phyloP scores from a whole-genome alignment of 345 rosid species.

The Acer yangbiense region DNA sequence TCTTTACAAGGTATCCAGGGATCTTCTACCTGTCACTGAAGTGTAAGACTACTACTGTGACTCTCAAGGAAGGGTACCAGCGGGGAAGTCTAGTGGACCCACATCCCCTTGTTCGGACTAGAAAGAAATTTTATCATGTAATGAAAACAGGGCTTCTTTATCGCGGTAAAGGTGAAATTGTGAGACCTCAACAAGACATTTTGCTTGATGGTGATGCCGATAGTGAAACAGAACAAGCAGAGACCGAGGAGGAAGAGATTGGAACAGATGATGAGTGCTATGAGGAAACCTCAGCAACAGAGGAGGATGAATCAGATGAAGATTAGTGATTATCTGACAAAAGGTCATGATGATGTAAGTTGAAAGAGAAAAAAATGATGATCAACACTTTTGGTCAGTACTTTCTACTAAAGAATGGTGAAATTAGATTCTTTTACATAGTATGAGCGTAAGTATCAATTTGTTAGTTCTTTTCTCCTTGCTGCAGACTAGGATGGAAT shows the following conservation, averaged over 20 bases:
- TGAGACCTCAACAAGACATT: constrained; percentile 50
- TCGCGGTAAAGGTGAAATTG: constrained; percentile 61
- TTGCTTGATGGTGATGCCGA: constrained; percentile 40
- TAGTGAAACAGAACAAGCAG: constrained; percentile 40
- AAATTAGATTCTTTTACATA: neutral
- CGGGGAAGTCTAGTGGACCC: constrained; percentile 79
- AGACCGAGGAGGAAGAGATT: constrained; percentile 55
- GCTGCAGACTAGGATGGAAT: neutral
- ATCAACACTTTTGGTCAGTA: constrained; percentile 4
- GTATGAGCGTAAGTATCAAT: neutral
- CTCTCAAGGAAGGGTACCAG: constrained; percentile 84
- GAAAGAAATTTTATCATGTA: constrained; percentile 78
- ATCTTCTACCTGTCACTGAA: constrained; percentile 90
- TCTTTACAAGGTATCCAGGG: constrained; percentile 92
- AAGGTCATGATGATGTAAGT: neutral
- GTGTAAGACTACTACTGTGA: constrained; percentile 91
- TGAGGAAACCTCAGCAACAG: constrained; percentile 45
- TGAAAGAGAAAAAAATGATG: neutral
- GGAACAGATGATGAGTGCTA: constrained; percentile 45
- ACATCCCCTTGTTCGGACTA: constrained; percentile 70
- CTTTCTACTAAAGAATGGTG: neutral
- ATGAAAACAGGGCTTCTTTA: constrained; percentile 93
- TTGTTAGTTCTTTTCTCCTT: neutral
- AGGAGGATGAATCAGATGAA: constrained; percentile 51
- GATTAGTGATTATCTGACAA: constrained; percentile 22